Evolutionary conservation across 768 basidiomycete species (phyloP).

Genomic region (Mycena epipterygia): DNA sequence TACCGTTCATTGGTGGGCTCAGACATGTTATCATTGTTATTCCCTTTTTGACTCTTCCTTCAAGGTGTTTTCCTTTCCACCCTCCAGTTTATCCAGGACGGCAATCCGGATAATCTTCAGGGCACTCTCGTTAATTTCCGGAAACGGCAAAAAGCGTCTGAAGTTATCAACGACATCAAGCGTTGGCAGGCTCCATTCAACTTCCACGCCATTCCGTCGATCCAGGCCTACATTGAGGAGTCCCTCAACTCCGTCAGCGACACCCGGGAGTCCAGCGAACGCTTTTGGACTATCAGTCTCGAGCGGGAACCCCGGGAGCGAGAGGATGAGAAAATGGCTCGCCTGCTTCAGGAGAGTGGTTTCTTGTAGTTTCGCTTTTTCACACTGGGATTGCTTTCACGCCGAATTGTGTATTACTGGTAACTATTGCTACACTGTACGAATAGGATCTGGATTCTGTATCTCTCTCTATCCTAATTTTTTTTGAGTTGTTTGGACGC

Average conservation of each 20-base stretch:
- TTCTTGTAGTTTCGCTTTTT: conserved; percentile 67
- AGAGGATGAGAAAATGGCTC: conserved; percentile 97
- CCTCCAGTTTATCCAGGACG: conserved; percentile 98
- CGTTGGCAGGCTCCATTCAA: conserved; percentile 97
- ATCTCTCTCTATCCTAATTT: conserved; percentile 3
- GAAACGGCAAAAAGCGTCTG: conserved; percentile 96
- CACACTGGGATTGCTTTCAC: conserved; percentile 8
- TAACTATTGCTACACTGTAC: conserved; percentile 29
- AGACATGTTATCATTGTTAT: background rate
- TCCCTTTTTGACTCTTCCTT: conserved; percentile 20
- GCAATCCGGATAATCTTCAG: conserved; percentile 87
- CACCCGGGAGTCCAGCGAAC: conserved; percentile 76
- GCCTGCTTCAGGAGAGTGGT: conserved; percentile 89
- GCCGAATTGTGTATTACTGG: conserved; percentile 27
- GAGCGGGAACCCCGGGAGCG: conserved; percentile 94
- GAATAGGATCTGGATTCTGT: conserved; percentile 28
- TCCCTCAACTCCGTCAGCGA: conserved; percentile 80
- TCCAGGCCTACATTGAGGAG: conserved; percentile 84
- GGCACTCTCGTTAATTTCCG: conserved; percentile 89
- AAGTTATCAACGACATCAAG: conserved; percentile 96
- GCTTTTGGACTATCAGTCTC: conserved; percentile 88
- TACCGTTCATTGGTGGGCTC: conserved; percentile 92
- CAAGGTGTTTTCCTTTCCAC: conserved; percentile 96
- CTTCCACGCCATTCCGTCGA: conserved; percentile 73
- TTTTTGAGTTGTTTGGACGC: background rate